Conservation (phyloP, 2,329 filamentous ascomycete species). For the Aspergillus brasiliensis region DNA sequence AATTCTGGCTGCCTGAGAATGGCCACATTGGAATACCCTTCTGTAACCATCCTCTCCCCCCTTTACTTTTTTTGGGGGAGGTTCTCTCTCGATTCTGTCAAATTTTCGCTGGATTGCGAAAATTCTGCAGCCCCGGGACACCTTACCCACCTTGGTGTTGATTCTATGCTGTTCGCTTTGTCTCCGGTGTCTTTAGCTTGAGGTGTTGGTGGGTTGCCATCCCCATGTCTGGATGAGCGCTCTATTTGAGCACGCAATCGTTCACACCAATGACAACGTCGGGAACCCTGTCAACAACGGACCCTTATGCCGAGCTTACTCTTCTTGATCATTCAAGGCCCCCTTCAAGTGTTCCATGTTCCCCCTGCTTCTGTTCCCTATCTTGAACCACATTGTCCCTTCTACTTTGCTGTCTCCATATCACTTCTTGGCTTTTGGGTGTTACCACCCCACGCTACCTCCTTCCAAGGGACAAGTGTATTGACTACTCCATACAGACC, state of each 20-base stretch:
- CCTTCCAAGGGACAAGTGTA: constrained; percentile 35
- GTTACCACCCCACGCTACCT: constrained; percentile 28
- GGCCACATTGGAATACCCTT: background rate
- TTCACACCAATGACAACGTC: constrained; percentile 36
- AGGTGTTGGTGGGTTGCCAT: constrained; percentile 2
- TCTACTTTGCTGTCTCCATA: constrained; percentile 14
- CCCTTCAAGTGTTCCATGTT: constrained; percentile 13
- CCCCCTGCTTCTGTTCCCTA: constrained; percentile 12
- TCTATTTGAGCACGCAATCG: constrained; percentile 39
- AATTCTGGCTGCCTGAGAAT: constrained; percentile 11
- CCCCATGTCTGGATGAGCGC: constrained; percentile 18
- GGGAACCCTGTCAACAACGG: constrained; percentile 25
- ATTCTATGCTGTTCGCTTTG: constrained; percentile 4
- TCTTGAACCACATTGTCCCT: constrained; percentile 10
- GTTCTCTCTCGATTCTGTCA: background rate
- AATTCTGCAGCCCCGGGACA: constrained; percentile 2
- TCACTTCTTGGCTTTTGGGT: constrained; percentile 14
- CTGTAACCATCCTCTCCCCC: constrained; percentile 12
- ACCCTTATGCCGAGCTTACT: constrained; percentile 22
- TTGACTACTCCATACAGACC: constrained; percentile 43
- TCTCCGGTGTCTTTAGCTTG: background rate
- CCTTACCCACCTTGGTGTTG: constrained; percentile 3
- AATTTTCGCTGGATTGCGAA: background rate
- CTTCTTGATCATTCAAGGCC: constrained; percentile 15
- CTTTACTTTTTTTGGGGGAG: background rate